These are phyloP conservation scores for Chamaecyparis obtusa DNA, from an alignment of 75 land plant genomes.

Conservation along the genomic window DNA sequence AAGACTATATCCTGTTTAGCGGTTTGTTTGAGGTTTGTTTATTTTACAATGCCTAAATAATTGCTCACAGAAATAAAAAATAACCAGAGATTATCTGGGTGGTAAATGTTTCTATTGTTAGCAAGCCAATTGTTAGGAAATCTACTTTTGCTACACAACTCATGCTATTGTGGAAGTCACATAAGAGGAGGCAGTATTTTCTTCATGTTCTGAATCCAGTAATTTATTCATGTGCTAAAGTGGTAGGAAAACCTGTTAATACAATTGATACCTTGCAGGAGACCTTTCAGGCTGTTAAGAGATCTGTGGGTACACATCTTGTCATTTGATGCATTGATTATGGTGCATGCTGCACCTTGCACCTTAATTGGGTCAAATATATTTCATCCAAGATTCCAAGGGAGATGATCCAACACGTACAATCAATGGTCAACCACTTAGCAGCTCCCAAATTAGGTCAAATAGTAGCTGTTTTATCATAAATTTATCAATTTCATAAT, in stretches of 20 bases:
- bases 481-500: neutral
- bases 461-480: neutral
- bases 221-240: neutral
- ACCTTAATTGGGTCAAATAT: neutral
- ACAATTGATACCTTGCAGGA: neutral
- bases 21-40: neutral
- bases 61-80: neutral
- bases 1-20: neutral
- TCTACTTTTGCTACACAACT: neutral
- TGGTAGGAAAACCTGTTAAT: neutral
- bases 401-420: neutral
- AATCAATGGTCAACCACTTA: neutral
- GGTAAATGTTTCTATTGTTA: neutral
- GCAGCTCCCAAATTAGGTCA: neutral
- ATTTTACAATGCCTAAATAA: neutral
- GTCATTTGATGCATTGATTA: neutral
- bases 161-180: neutral
- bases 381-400: neutral
- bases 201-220: neutral
- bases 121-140: neutral
- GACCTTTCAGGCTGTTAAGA: no score
- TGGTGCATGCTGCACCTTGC: neutral
- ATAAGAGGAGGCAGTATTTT: neutral
- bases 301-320: no score
- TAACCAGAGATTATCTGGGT: neutral